Conservation (phyloP, 2,329 filamentous ascomycete genomes). For the Aspergillus chevalieri region DNA sequence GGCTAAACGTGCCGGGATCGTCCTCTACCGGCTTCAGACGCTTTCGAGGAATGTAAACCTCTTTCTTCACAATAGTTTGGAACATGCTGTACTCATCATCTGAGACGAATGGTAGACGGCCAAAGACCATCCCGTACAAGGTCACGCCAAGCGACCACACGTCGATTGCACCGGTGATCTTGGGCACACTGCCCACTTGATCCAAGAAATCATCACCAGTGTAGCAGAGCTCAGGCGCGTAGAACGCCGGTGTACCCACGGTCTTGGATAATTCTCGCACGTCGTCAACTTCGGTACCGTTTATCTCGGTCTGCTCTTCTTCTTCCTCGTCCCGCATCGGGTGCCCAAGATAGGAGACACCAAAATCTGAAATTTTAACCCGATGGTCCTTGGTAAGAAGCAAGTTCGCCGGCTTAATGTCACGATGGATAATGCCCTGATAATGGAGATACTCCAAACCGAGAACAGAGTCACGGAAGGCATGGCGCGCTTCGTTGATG, state of each 20-base stretch:
- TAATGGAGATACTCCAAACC: constrained; percentile 91
- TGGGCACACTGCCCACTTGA: constrained; percentile 55
- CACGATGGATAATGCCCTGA: constrained; percentile 75
- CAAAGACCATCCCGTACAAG: constrained; percentile 90
- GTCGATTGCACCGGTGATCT: constrained; percentile 87
- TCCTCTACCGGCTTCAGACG: constrained; percentile 67
- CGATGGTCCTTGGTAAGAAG: constrained; percentile 77
- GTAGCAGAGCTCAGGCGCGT: constrained; percentile 91
- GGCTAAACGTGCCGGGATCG: constrained; percentile 40
- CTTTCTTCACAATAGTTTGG: constrained; percentile 80
- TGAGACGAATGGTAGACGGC: constrained; percentile 85
- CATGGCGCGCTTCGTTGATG: constrained; percentile 69
- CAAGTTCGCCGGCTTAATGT: constrained; percentile 86
- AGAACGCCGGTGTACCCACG: constrained; percentile 94
- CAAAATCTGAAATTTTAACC: constrained; percentile 98
- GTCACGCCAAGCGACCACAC: constrained; percentile 97
- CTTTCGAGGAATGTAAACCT: constrained; percentile 79
- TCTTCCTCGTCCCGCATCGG: constrained; percentile 77
- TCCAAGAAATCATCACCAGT: constrained; percentile 61
- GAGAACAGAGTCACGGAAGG: constrained; percentile 87
- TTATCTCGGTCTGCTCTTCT: constrained; percentile 65
- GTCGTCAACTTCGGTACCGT: constrained; percentile 83
- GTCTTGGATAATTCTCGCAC: constrained; percentile 97
- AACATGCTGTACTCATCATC: constrained; percentile 91
- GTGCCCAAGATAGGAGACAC: constrained; percentile 91